These are phyloP conservation scores for Litchi chinensis DNA, from an alignment of 345 rosid species.

Conservation along the genomic window DNA sequence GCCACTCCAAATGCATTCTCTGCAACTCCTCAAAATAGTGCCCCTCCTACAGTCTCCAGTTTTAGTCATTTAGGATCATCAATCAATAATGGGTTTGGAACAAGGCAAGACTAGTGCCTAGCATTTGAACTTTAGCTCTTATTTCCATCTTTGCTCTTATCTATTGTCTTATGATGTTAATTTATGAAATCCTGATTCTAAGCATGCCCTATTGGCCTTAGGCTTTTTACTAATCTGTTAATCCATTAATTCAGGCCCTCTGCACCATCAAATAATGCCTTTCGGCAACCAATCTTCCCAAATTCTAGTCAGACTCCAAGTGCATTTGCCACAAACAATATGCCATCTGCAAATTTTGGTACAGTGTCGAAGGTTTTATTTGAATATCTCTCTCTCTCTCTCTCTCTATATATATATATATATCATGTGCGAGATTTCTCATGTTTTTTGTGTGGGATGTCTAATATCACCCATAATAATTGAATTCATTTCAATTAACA, in stretches of 20 bases:
- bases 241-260: conserved; percentile 33
- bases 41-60: conserved; percentile 48
- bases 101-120: conserved; percentile 30
- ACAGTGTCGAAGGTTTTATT: conserved; percentile 8
- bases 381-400: too few relatives aligned
- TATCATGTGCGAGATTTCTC: too few relatives aligned
- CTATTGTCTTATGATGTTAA: conserved; percentile 9
- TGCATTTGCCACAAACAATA: conserved; percentile 27
- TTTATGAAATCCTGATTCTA: conserved; percentile 15
- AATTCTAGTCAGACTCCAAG: conserved; percentile 44
- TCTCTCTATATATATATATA: neutral
- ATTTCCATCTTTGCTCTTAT: neutral
- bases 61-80: conserved; percentile 51
- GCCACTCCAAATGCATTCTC: conserved; percentile 35
- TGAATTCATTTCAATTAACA: too few relatives aligned
- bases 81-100: conserved; percentile 36
- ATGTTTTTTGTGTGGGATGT: too few relatives aligned
- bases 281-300: conserved; percentile 48
- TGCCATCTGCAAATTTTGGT: conserved; percentile 34
- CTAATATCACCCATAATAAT: too few relatives aligned
- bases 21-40: conserved; percentile 41
- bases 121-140: conserved; percentile 9
- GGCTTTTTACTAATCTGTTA: conserved; percentile 15
- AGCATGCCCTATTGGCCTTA: neutral
- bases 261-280: conserved; percentile 37